Evolutionary conservation across 805 yeast genomes (phyloP).

Genomic region (Barnettozyma sp.): DNA sequence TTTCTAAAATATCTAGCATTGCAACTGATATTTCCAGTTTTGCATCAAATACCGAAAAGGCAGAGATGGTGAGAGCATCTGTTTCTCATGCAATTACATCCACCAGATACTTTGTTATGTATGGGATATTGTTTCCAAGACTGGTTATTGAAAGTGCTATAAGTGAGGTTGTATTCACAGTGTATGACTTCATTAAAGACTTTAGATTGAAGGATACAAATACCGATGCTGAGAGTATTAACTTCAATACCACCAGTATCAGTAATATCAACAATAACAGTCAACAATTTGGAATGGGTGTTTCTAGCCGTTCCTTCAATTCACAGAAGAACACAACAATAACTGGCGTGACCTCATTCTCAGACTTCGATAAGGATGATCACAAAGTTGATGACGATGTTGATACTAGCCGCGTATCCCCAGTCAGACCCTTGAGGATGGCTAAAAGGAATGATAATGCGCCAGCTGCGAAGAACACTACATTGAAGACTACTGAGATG

Average conservation of each 20-base stretch:
- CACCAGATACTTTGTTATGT: constrained; percentile 64
- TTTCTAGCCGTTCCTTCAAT: constrained; percentile 7
- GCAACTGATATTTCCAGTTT: constrained; percentile 25
- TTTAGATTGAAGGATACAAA: constrained; percentile 35
- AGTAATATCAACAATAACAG: too few species aligned
- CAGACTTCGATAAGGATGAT: constrained; percentile 3
- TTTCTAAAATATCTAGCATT: constrained; percentile 41
- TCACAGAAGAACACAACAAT: constrained; percentile 4
- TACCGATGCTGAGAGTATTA: background rate
- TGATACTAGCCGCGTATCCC: constrained; percentile 27
- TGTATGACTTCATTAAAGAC: constrained; percentile 53
- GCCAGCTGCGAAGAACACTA: constrained; percentile 17
- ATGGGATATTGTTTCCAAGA: constrained; percentile 58
- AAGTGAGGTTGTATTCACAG: constrained; percentile 60
- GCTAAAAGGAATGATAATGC: constrained; percentile 41
- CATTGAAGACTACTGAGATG: constrained; percentile 5
- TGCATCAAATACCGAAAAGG: constrained; percentile 32
- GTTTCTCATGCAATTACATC: constrained; percentile 71
- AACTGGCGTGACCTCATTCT: background rate
- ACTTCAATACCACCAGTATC: too few species aligned
- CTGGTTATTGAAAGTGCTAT: constrained; percentile 69
- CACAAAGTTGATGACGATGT: too few species aligned
- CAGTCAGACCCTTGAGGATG: constrained; percentile 65
- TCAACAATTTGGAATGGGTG: background rate
- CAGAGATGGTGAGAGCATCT: constrained; percentile 52